Percentiles rank a stretch among this genome's conserved stretches.
Evolutionary conservation across 2,329 filamentous ascomycete genomes (phyloP).

Genomic region (Cordyceps fumosorosea): DNA sequence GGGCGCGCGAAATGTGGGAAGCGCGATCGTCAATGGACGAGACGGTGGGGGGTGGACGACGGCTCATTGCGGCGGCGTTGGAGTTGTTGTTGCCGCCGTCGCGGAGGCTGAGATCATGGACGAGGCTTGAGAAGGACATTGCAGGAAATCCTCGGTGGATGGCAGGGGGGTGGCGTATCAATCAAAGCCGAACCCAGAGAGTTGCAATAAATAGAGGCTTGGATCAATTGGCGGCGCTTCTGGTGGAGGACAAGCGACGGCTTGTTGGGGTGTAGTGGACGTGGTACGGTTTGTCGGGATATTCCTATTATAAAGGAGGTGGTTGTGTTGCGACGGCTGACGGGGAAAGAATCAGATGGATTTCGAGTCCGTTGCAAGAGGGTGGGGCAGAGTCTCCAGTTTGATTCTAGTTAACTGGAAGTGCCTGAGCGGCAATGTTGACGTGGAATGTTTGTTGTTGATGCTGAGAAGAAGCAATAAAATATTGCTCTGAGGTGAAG

Average conservation of each 20-base stretch:
- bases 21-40: constrained; percentile 50
- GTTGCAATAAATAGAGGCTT: neutral
- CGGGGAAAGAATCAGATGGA: constrained; percentile 5
- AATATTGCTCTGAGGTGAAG: neutral
- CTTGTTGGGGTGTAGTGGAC: neutral
- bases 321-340: neutral
- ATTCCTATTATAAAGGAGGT: neutral
- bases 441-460: neutral
- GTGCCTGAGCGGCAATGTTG: neutral
- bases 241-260: neutral
- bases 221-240: neutral
- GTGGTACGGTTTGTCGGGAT: neutral
- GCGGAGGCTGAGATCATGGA: constrained; percentile 57
- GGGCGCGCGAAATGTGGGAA: constrained; percentile 56
- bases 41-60: constrained; percentile 35
- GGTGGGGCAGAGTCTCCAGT: neutral
- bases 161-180: neutral
- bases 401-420: neutral
- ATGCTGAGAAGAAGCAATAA: neutral
- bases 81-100: constrained; percentile 38
- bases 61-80: constrained; percentile 26
- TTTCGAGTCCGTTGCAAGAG: constrained; percentile 4
- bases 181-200: neutral
- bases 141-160: constrained; percentile 8
- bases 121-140: constrained; percentile 64